Base-by-base conservation (phyloP, 345 rosid species). In the Hevea brasiliensis region DNA sequence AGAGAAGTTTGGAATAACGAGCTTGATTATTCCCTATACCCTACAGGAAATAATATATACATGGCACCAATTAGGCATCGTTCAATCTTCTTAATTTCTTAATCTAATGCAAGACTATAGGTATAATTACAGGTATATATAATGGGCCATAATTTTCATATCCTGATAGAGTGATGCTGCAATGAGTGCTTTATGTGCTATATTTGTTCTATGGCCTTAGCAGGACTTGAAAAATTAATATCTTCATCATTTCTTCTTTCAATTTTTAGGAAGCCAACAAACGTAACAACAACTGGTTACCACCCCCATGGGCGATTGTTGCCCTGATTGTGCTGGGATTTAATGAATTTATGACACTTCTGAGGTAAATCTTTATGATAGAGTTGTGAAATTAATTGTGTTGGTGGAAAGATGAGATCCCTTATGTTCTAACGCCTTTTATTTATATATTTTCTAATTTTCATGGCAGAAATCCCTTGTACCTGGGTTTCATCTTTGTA, bases 271-370 rank as follows among this genome's bases (percentile, higher is more conserved):
- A 96, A 89, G 99, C 99, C 44, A 89, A 88, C 82, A 86, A 81
- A 76, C 95, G 96, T 69, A 90, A 79, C 74, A 93, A 91, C 93
- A 96, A 91, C 89, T 96, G 96, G 97, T 68, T 96, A 63, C 99
- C 99, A 68, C 99, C 99, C 77, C 98, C 99, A 81, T 93, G 99
- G 99, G 99, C 99, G 61, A 93, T 96, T 76, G 84, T 76, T 68
- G 97, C 98, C 9, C 51, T 96, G 82, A 54, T 88, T 37, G 80
- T 93, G 76, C 89, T 96, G 67, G 99, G 99, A 72, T 96, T 96
- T 77, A 93, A 96, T 72, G 99, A 96, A 85, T 96, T 96, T 72
- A 96, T 96, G 98, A 93, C 97, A 66, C 92, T 96, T 71, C 81
- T 96, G 78, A 96, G 99, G 99, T 93, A 75, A 32, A 37, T 61